Evolutionary conservation across 805 yeast species (phyloP), one percentile per base, ranked within the genome.

Genomic region (Spathaspora passalidarum): DNA sequence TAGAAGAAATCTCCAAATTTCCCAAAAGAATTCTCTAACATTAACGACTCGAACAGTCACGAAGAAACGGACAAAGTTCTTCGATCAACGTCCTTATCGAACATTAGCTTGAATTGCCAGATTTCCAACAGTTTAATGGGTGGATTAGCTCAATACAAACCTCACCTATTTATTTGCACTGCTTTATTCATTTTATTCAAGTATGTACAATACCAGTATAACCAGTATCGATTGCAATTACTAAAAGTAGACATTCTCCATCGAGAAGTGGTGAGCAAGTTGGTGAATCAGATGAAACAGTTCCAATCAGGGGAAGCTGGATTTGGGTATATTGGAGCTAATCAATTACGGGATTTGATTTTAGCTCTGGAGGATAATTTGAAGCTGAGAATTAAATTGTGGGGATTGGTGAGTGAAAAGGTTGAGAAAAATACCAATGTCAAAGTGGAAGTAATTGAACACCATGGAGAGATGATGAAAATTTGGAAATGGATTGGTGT

Each of bases 401-500:
- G 96, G 96, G 72, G 70, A 13, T 58, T 61, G 19, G 82, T 88
- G 1, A 68, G 74, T 39, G 64, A 64, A 17, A 69, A 66, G 25
- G 76, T 90, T 5, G 96, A 88, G 52, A 65, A 68, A 38, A 85
- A 87, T 60, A 69, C 86, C 18, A 84, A 84, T 56, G 79, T 90
- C 10, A 76, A 82, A 47, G 70, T 76, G 14, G 73, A 79, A 32
- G 74, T 84, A 45, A 65, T 80, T 46, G 97, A 90, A 60, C 75
- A 83, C 22, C 86, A 85, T 56, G 97, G 97, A 14, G 97, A 90
- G 53, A 86, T 90, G 49, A 80, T 86, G 76, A 81, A 82, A 58
- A 88, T 88, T 29, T 87, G 96, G 88, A 89, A 88, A 59, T 90
- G 96, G 96, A 75, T 82, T 32, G 80, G 64, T 37, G 63, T 25